These are phyloP conservation scores for Coprinopsis marcescibilis DNA, from an alignment of 768 basidiomycete species.

Conservation along the genomic window DNA sequence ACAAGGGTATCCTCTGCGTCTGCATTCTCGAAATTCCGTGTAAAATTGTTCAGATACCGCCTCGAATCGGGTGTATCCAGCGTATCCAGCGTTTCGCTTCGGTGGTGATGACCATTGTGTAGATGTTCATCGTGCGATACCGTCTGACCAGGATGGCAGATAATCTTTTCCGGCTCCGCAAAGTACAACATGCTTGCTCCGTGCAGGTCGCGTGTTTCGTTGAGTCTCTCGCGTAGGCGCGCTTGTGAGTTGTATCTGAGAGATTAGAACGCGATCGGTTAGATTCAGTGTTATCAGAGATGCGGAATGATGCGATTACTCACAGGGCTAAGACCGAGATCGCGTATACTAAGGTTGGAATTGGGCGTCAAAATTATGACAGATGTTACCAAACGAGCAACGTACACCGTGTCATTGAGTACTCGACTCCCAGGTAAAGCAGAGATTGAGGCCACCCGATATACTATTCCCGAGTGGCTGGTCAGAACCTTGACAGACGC, in stretches of 20 bases:
- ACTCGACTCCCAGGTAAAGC: conserved; percentile 26
- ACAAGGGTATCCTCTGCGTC: no score
- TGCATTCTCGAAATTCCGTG: no score
- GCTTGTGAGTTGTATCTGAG: conserved; percentile 10
- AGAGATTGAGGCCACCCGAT: conserved; percentile 24
- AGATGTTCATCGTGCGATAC: no score
- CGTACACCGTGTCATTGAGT: conserved; percentile 27
- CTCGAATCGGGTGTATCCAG: no score
- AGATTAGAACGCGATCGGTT: not conserved
- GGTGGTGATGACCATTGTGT: no score
- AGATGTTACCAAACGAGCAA: not conserved
- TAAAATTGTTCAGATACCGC: no score
- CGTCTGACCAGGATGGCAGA: not conserved
- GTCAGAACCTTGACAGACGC: not conserved
- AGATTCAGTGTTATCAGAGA: no score
- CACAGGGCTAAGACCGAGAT: conserved; percentile 18
- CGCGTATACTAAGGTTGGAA: conserved; percentile 16
- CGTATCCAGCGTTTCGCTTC: no score
- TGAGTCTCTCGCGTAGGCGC: conserved; percentile 7
- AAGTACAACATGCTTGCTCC: conserved; percentile 8
- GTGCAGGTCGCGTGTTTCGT: conserved; percentile 6
- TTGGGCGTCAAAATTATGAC: not conserved
- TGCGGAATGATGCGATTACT: not conserved
- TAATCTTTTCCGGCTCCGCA: conserved; percentile 4
- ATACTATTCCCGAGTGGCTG: conserved; percentile 16